These are phyloP conservation scores for Tricholoma flavovirens DNA, from an alignment of 768 basidiomycete species.

Conservation along the genomic window DNA sequence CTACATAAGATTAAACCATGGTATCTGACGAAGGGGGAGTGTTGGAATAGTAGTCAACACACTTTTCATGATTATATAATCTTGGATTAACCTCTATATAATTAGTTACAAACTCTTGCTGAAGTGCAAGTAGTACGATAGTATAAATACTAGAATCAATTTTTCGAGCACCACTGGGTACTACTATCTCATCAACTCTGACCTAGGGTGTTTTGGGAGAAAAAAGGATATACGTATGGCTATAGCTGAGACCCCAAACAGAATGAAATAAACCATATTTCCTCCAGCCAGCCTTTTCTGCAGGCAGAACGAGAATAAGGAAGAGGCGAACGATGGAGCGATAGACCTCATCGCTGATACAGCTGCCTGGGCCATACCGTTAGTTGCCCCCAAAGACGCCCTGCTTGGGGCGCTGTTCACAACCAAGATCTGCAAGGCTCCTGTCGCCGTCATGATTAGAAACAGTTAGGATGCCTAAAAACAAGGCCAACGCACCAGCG, in stretches of 20 bases:
- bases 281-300: slow-evolving; percentile 41
- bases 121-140: too few species aligned
- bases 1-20: too few species aligned
- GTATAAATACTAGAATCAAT: too few species aligned
- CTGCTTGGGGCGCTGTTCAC: slow-evolving; percentile 37
- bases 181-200: too few species aligned
- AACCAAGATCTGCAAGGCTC: slow-evolving; percentile 38
- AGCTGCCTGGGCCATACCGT: slow-evolving; percentile 51
- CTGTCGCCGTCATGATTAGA: slow-evolving; percentile 29
- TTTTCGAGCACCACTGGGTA: too few species aligned
- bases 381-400: slow-evolving; percentile 43
- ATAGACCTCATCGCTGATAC: slow-evolving; percentile 43
- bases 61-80: too few species aligned
- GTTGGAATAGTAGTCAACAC: too few species aligned
- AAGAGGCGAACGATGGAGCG: slow-evolving; percentile 49
- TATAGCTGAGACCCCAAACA: slow-evolving; percentile 23
- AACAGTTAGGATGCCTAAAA: neutral
- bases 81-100: too few species aligned
- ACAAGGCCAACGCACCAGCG: slow-evolving; percentile 26
- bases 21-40: too few species aligned
- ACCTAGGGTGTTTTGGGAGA: slow-evolving; percentile 13
- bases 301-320: slow-evolving; percentile 50
- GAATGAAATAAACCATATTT: slow-evolving; percentile 34
- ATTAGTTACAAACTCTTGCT: too few species aligned
- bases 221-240: slow-evolving; percentile 23